A percentile compares a stretch with the other conserved stretches of the same genome.
These are phyloP conservation scores for Zygnema circumcarinatum DNA, from an alignment of 139 green algal species.

Conservation along the genomic window DNA sequence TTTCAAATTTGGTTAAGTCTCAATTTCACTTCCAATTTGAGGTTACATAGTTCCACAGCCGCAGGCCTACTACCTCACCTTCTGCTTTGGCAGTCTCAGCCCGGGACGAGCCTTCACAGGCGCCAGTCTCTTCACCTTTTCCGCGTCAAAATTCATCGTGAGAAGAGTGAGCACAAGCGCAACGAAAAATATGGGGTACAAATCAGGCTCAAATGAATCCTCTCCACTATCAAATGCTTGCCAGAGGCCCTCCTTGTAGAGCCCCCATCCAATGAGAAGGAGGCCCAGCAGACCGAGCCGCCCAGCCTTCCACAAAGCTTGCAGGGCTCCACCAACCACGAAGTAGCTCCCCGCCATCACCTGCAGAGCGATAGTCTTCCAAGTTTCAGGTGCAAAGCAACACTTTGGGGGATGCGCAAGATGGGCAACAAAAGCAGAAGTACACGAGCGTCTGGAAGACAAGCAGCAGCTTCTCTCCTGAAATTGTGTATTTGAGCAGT, in stretches of 20 bases:
- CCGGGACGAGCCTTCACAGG: neutral
- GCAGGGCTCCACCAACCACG: constrained; percentile 4
- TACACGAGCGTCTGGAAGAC: neutral
- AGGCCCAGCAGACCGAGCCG: neutral
- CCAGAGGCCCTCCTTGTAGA: constrained; percentile 7
- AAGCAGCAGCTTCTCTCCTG: neutral
- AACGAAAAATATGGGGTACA: neutral
- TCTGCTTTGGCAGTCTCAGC: neutral
- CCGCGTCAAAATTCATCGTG: neutral
- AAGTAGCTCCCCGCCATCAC: constrained; percentile 19
- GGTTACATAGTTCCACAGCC: too few species aligned
- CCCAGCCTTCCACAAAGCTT: neutral
- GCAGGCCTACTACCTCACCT: neutral
- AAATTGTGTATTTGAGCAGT: neutral
- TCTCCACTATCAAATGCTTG: neutral
- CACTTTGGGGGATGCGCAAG: too few species aligned
- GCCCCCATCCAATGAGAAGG: neutral
- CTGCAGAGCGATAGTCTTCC: neutral
- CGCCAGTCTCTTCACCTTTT: neutral
- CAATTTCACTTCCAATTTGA: too few species aligned
- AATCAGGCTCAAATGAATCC: neutral
- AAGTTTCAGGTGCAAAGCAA: neutral
- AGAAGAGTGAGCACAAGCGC: neutral
- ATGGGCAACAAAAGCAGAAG: too few species aligned
- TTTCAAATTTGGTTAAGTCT: too few species aligned